These are phyloP conservation scores for Dioscorea zingiberensis DNA, from an alignment of 106 monocot genomes.

Conservation along the genomic window DNA sequence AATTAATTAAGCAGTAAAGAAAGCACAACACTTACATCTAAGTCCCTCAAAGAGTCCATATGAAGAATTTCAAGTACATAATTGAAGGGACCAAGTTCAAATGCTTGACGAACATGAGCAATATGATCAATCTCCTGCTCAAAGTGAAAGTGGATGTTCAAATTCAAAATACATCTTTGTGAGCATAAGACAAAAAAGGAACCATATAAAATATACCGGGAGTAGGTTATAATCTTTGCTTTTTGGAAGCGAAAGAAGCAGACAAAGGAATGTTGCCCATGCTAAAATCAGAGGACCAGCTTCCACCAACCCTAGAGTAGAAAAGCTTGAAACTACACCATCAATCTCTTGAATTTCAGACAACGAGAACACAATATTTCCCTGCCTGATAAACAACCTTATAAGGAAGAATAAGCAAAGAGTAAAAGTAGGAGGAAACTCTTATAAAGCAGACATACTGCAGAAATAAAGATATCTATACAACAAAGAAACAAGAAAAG, in stretches of 20 bases:
- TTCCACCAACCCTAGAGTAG: constrained; percentile 34
- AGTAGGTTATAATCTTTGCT: constrained; percentile 25
- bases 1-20: background rate
- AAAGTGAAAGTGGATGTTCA: background rate
- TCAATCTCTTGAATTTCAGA: constrained; percentile 80
- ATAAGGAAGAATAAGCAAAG: background rate
- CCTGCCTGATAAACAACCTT: constrained; percentile 29
- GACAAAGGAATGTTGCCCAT: constrained; percentile 80
- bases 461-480: background rate
- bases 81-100: constrained; percentile 43
- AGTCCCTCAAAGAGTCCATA: constrained; percentile 41
- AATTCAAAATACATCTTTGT: background rate
- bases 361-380: constrained; percentile 41
- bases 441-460: background rate
- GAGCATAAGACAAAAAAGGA: background rate
- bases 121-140: constrained; percentile 83
- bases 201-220: constrained; percentile 17
- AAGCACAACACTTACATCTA: constrained; percentile 62
- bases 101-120: constrained; percentile 69
- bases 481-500: constrained; percentile 5
- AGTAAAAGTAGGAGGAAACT: background rate
- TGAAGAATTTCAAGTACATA: constrained; percentile 65
- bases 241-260: constrained; percentile 69
- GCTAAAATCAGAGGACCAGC: constrained; percentile 77
- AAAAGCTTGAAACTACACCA: constrained; percentile 63